Conservation (phyloP, 768 basidiomycete species). For the Tulasnella sp. region DNA sequence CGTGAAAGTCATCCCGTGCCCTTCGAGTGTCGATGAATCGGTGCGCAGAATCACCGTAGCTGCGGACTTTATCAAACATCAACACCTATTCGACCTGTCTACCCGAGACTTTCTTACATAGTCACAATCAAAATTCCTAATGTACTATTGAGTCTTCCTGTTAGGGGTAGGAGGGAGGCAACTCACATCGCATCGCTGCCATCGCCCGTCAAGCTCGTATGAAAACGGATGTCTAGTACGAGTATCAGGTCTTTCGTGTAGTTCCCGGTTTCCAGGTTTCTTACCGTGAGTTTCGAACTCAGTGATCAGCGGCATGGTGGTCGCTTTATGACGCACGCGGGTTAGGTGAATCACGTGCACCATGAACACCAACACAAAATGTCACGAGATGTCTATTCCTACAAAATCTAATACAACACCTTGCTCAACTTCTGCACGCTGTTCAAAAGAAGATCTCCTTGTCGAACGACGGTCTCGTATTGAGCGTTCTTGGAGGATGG, state of each 20-base stretch:
- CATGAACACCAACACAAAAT: neutral
- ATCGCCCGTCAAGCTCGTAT: constrained; percentile 48
- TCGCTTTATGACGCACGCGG: neutral
- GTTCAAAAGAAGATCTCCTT: constrained; percentile 87
- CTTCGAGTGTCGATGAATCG: constrained; percentile 11
- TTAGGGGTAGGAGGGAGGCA: neutral
- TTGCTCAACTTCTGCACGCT: constrained; percentile 88
- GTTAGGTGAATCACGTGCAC: neutral
- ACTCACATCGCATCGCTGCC: constrained; percentile 48
- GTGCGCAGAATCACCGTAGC: constrained; percentile 81
- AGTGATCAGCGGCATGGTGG: constrained; percentile 36
- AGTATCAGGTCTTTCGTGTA: neutral
- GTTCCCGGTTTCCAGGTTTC: neutral
- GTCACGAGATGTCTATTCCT: neutral
- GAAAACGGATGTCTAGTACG: constrained; percentile 42
- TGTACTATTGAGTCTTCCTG: neutral
- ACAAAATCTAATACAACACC: constrained; percentile 60
- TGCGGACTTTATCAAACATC: constrained; percentile 55
- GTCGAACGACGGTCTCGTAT: constrained; percentile 90
- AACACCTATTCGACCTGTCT: constrained; percentile 42
- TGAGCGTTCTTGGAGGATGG: constrained; percentile 76
- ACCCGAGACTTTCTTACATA: constrained; percentile 47
- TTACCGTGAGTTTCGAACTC: constrained; percentile 35
- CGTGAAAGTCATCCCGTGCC: constrained; percentile 43
- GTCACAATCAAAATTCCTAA: constrained; percentile 48